Evolutionary conservation across 768 basidiomycete species (phyloP).

Genomic region (Pleurotus pulmonarius): DNA sequence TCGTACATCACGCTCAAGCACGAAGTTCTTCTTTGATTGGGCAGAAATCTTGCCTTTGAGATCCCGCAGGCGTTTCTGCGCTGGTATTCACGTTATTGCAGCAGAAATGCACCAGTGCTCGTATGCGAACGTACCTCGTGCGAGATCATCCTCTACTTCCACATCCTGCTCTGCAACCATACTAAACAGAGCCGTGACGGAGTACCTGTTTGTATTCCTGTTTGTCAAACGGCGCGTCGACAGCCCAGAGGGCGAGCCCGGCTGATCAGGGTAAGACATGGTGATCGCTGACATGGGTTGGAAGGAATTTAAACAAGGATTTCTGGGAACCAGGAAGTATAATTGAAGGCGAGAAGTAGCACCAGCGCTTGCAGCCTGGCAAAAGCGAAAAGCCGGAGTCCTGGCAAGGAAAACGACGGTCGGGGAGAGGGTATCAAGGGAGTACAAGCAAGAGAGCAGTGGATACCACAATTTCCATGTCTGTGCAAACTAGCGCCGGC

Average conservation of each 20-base stretch:
- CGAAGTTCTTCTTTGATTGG: constrained; percentile 99
- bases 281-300: constrained; percentile 28
- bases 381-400: constrained; percentile 16
- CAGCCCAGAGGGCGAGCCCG: constrained; percentile 60
- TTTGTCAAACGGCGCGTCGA: constrained; percentile 79
- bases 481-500: background rate
- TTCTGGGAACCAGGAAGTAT: constrained; percentile 15
- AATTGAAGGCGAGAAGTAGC: constrained; percentile 25
- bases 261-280: constrained; percentile 63
- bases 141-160: constrained; percentile 95
- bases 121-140: constrained; percentile 64
- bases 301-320: constrained; percentile 16
- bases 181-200: constrained; percentile 92
- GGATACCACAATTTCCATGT: background rate
- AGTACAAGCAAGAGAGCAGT: background rate
- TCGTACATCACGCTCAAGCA: constrained; percentile 96
- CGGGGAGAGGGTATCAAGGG: constrained; percentile 6
- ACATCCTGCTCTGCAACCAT: constrained; percentile 99
- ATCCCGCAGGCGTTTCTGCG: constrained; percentile 95
- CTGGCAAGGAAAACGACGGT: constrained; percentile 3
- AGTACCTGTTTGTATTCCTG: constrained; percentile 94
- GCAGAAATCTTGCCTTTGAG: constrained; percentile 96
- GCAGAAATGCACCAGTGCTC: no score
- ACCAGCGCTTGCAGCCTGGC: constrained; percentile 40
- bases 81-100: constrained; percentile 32